phyloP scores from a whole-genome alignment of 352 stramenopile species.

The Globisporangium splendens region DNA sequence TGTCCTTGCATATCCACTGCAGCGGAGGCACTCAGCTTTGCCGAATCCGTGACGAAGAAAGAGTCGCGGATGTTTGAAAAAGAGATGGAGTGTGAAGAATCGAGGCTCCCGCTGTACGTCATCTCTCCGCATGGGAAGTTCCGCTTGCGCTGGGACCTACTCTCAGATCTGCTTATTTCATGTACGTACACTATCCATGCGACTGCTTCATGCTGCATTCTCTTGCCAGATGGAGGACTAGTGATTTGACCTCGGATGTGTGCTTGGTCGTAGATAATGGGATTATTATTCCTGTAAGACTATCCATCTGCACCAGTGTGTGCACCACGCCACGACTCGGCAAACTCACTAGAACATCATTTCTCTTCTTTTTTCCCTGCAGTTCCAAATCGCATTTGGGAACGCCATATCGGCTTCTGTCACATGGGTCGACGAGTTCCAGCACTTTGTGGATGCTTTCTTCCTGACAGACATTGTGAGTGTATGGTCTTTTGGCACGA shows the following conservation, averaged over 20 bases:
- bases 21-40: slow-evolving; percentile 77
- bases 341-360: not conserved
- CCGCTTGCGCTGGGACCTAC: slow-evolving; percentile 68
- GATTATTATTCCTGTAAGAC: slow-evolving; percentile 64
- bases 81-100: slow-evolving; percentile 79
- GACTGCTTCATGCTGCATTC: not conserved
- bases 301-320: not conserved
- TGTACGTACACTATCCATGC: slow-evolving; percentile 29
- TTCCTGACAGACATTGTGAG: slow-evolving; percentile 75
- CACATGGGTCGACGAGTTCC: slow-evolving; percentile 41
- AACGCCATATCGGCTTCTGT: slow-evolving; percentile 15
- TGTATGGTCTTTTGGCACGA: not conserved
- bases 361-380: slow-evolving; percentile 1
- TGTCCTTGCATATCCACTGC: not conserved
- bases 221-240: not conserved
- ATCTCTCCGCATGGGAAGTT: slow-evolving; percentile 78
- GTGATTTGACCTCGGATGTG: not conserved
- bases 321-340: not conserved
- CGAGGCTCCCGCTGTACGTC: slow-evolving; percentile 70
- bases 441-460: slow-evolving; percentile 59
- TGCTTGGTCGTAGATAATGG: slow-evolving; percentile 58
- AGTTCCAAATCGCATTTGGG: slow-evolving; percentile 75
- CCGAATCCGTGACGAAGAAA: slow-evolving; percentile 69
- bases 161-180: slow-evolving; percentile 66
- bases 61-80: slow-evolving; percentile 88